Evolutionary conservation across 208 protist species (phyloP).

Genomic region (Crithidia fasciculata): DNA sequence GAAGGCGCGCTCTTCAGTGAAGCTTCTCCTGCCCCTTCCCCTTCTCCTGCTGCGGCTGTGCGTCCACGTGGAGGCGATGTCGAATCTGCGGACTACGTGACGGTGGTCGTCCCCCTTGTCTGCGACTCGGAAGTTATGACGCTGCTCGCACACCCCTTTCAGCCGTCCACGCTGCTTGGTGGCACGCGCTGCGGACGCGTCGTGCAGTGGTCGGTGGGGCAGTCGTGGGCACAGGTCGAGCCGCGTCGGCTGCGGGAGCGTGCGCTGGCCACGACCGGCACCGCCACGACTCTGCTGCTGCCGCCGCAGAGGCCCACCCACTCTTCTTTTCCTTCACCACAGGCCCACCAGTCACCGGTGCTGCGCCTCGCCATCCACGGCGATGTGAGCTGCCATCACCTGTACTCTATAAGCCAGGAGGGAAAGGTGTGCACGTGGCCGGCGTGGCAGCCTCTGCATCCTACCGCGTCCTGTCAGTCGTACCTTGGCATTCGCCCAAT

Average conservation of each 20-base stretch:
- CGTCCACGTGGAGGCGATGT: no score
- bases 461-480: constrained; percentile 45
- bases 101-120: constrained; percentile 56
- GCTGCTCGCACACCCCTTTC: constrained; percentile 48
- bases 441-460: constrained; percentile 40
- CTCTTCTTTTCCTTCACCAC: constrained; percentile 69
- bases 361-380: constrained; percentile 67
- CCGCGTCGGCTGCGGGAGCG: constrained; percentile 39
- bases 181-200: constrained; percentile 60
- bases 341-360: constrained; percentile 58
- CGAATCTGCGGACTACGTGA: constrained; percentile 23
- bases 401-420: constrained; percentile 75
- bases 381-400: constrained; percentile 62
- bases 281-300: constrained; percentile 37
- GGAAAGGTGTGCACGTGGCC: constrained; percentile 75
- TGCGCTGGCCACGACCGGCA: constrained; percentile 48
- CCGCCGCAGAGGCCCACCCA: constrained; percentile 41
- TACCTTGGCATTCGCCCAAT: constrained; percentile 51
- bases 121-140: constrained; percentile 59
- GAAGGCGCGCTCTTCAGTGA: constrained; percentile 25
- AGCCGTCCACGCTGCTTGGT: constrained; percentile 42
- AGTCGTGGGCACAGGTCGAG: constrained; percentile 34
- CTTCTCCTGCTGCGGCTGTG: no score
- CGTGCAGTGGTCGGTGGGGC: constrained; percentile 46
- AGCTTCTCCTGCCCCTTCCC: no score